Conservation (phyloP, 2,329 filamentous ascomycete species). For the Bimuria novae-zelandiae region DNA sequence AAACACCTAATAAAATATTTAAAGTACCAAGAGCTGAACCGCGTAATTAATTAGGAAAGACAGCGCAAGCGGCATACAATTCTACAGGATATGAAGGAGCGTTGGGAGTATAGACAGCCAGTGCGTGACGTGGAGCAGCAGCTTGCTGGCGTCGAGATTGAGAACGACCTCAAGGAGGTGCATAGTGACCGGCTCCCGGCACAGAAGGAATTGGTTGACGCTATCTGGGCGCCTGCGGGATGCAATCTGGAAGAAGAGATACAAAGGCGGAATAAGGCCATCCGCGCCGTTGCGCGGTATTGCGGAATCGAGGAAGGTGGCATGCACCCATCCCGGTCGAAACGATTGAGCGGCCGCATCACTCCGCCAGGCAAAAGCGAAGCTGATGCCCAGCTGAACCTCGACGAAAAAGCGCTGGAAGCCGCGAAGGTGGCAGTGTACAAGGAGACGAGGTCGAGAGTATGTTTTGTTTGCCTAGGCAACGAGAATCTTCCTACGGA, state of each 20-base stretch:
- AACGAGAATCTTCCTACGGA: neutral
- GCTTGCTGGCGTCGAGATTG: conserved; percentile 16
- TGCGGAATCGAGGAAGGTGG: conserved; percentile 16
- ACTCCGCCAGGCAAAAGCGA: conserved; percentile 8
- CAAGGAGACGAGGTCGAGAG: neutral
- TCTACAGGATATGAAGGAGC: conserved; percentile 11
- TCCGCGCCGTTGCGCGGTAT: conserved; percentile 13
- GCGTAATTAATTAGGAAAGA: conserved; percentile 17
- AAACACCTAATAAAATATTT: conserved; percentile 16
- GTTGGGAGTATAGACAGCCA: conserved; percentile 13
- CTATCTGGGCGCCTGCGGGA: conserved; percentile 5
- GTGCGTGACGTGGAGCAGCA: conserved; percentile 21
- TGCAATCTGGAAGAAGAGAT: conserved; percentile 11
- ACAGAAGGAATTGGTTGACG: conserved; percentile 8
- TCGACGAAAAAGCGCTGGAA: conserved; percentile 16
- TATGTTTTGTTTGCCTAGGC: neutral
- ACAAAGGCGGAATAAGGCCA: conserved; percentile 3
- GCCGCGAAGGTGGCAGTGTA: conserved; percentile 12
- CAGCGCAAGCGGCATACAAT: conserved; percentile 12
- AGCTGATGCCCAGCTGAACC: conserved; percentile 6
- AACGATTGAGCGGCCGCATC: neutral
- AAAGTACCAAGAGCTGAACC: conserved; percentile 20
- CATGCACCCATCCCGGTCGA: conserved; percentile 5
- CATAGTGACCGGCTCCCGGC: conserved; percentile 11
- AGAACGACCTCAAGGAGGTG: conserved; percentile 8